Conservation (phyloP, 352 stramenopile species). For the Globisporangium solare region DNA sequence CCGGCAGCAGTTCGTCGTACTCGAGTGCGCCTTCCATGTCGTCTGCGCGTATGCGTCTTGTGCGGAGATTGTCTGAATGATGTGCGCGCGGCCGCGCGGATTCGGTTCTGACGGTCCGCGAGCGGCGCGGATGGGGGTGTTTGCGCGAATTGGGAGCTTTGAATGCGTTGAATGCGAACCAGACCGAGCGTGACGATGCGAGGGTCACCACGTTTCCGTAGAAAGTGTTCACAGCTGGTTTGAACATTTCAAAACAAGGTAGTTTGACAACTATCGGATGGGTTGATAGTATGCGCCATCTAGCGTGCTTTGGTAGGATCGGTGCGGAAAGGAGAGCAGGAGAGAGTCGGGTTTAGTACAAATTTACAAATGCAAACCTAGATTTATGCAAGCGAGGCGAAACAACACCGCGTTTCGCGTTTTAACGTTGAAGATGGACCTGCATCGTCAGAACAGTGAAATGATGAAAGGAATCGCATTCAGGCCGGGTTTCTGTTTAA, state of each 20-base stretch:
- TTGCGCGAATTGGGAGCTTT: background rate
- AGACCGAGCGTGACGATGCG: constrained; percentile 2
- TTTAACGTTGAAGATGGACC: too few species aligned
- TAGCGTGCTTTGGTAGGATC: background rate
- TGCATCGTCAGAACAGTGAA: constrained; percentile 2
- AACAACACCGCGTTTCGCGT: too few species aligned
- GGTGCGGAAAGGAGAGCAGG: too few species aligned
- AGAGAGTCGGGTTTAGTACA: background rate
- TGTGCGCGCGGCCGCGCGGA: constrained; percentile 1
- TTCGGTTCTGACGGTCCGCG: constrained; percentile 6
- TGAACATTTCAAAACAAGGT: too few species aligned
- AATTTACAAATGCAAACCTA: background rate
- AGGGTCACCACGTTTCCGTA: constrained; percentile 2
- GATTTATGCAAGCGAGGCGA: too few species aligned
- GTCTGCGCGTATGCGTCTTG: constrained; percentile 1
- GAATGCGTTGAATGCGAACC: background rate
- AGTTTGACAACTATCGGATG: too few species aligned
- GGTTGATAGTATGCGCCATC: too few species aligned
- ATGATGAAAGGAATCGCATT: too few species aligned
- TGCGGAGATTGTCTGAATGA: background rate
- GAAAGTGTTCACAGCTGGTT: too few species aligned
- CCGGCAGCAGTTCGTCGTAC: constrained; percentile 6
- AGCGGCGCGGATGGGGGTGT: too few species aligned
- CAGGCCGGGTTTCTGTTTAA: constrained; percentile 2
- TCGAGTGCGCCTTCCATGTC: constrained; percentile 1